phyloP scores from a whole-genome alignment of 345 rosid species.

The Eucalyptus erythrocorys region DNA sequence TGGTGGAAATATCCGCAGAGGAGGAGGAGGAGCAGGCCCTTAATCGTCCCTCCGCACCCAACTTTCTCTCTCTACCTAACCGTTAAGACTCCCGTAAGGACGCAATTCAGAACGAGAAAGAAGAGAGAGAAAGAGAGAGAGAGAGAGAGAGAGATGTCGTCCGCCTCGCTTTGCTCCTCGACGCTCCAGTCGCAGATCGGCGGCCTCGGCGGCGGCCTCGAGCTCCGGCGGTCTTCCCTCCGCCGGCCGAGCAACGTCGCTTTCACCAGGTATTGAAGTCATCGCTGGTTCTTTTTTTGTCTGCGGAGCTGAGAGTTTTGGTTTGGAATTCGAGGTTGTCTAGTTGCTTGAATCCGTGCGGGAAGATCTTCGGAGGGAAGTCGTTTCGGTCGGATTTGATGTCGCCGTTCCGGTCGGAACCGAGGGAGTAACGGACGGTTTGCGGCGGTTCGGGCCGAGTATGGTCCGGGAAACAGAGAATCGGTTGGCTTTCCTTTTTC shows the following conservation, averaged over 20 bases:
- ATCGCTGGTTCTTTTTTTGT: neutral
- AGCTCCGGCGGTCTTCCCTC: conserved; percentile 18
- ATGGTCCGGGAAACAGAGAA: neutral
- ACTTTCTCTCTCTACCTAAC: neutral
- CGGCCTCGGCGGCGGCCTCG: conserved; percentile 38
- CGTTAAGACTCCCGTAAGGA: neutral
- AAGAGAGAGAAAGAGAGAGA: neutral
- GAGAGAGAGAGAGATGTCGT: conserved; percentile 13
- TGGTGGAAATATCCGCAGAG: conserved; percentile 1
- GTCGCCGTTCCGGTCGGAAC: neutral
- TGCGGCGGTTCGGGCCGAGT: neutral
- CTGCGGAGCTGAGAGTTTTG: neutral
- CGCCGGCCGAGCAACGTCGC: conserved; percentile 23
- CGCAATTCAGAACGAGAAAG: neutral
- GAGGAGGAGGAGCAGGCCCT: neutral
- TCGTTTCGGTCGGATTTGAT: neutral
- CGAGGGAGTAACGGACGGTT: neutral
- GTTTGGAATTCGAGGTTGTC: neutral
- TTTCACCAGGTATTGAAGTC: conserved; percentile 21
- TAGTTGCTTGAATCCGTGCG: neutral
- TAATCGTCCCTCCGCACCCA: neutral
- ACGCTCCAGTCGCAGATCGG: conserved; percentile 31
- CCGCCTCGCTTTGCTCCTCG: conserved; percentile 50
- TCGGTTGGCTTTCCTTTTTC: neutral
- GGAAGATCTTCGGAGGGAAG: neutral